Base-by-base conservation (phyloP, 768 basidiomycete species). In the Trametes sanguinea region DNA sequence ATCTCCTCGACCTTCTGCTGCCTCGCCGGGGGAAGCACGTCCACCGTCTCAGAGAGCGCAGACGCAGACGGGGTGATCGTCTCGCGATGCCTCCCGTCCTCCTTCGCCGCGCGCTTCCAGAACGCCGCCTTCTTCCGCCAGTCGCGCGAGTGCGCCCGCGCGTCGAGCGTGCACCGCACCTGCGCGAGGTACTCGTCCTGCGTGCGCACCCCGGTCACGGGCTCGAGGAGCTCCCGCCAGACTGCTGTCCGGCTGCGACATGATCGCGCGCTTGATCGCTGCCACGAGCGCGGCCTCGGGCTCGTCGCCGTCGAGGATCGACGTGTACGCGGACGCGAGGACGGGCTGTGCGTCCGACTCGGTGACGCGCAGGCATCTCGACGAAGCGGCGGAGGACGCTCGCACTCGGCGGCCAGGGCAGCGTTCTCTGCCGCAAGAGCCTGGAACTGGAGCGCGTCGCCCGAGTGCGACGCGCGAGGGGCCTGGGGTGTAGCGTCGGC, bases 101-200 rank as follows among this genome's bases (percentile, higher is more conserved):
- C 62, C 53, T n/a, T 52, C 29, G 70, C 70, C 51, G 37, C 61
- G 11, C 54, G 51, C 57, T 65, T 66, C 70, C 70, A 71, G 46
- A 68, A 71, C 54, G 33, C 54, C 22, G 68, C 66, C 14, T 60
- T 46, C 57, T 56, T 61, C 29, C 61, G 57, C 70, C 67, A 71
- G 8, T 51, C 66, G 22, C 62, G 57, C 14, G 62, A 42, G 11
- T 67, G 62, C 39, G 61, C 40, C 2, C 70, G 58, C 40, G 70
- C 70, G 27, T 44, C 51, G 16, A 71, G 67, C 52, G 70, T 69
- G 61, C 67, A 68, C 22, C 60, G 42, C 58, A 71, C 67, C 63
- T 71, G 70, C 40, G 70, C 68, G 22, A 63, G 55, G 48, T 71
- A 71, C 40, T 69, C 68, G 35, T 51, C 61, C 48, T 64, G 65